These are phyloP conservation scores for Aspergillus sp. DNA, from an alignment of 2,329 filamentous ascomycete genomes.

Conservation along the genomic window DNA sequence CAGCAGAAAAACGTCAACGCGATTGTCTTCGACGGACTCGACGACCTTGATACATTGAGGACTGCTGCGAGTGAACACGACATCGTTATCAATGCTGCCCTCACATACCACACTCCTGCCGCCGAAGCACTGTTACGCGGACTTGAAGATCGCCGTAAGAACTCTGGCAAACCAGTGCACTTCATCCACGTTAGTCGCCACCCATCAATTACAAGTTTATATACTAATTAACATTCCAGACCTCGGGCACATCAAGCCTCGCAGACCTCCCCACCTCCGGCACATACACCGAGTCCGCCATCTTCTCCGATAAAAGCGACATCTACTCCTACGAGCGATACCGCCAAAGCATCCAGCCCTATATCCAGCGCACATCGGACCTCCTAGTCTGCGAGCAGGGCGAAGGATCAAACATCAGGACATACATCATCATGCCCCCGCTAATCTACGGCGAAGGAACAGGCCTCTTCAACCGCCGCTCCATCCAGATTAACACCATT, in stretches of 20 bases:
- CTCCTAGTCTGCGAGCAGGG: slow-evolving; percentile 44
- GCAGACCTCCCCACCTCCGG: slow-evolving; percentile 43
- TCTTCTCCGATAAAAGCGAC: slow-evolving; percentile 47
- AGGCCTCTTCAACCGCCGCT: slow-evolving; percentile 37
- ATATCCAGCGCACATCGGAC: slow-evolving; percentile 48
- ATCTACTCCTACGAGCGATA: slow-evolving; percentile 44
- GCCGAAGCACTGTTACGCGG: slow-evolving; percentile 46
- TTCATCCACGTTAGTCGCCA: slow-evolving; percentile 38
- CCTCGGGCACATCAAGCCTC: slow-evolving; percentile 24
- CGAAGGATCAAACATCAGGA: slow-evolving; percentile 42
- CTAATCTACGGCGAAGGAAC: slow-evolving; percentile 46
- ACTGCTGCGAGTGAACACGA: slow-evolving; percentile 16
- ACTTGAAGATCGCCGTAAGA: slow-evolving; percentile 39
- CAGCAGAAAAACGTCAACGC: slow-evolving; percentile 4
- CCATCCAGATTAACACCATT: slow-evolving; percentile 42
- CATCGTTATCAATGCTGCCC: slow-evolving; percentile 47
- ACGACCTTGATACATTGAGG: slow-evolving; percentile 14
- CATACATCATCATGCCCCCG: slow-evolving; percentile 48
- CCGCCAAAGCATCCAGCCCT: slow-evolving; percentile 38
- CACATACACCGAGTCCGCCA: slow-evolving; percentile 27
- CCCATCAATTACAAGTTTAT: background rate
- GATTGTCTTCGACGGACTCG: slow-evolving; percentile 13
- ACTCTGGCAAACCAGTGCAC: slow-evolving; percentile 35
- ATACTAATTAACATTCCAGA: background rate
- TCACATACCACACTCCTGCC: slow-evolving; percentile 38